A percentile compares a stretch with the other conserved stretches of the same genome.
phyloP scores from a whole-genome alignment of 768 basidiomycete genomes.

The Tricholoma hemisulphureum region DNA sequence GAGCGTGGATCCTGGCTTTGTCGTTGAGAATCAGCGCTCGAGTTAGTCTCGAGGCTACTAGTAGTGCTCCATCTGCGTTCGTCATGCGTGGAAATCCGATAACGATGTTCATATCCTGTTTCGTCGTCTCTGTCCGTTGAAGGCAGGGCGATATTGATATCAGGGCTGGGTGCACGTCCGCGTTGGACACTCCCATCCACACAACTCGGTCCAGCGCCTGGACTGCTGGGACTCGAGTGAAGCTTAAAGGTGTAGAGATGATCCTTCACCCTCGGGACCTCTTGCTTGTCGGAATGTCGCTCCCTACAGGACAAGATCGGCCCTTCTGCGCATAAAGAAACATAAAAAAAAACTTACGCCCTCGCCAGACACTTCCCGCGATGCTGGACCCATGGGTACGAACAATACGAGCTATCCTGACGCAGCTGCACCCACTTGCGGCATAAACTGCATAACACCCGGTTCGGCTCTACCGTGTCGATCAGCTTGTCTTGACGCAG shows the following conservation, averaged over 20 bases:
- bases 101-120: slow-evolving; percentile 29
- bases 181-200: not conserved
- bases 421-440: slow-evolving; percentile 81
- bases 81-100: not conserved
- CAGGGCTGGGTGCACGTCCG: not conserved
- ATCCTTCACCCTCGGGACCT: slow-evolving; percentile 19
- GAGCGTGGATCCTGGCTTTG: slow-evolving; percentile 1
- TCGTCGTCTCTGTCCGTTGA: slow-evolving; percentile 26
- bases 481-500: slow-evolving; percentile 65
- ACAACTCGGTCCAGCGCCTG: not conserved
- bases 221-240: not conserved
- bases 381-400: slow-evolving; percentile 81
- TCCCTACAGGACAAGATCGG: slow-evolving; percentile 37
- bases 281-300: slow-evolving; percentile 54
- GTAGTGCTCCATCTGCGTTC: not conserved
- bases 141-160: slow-evolving; percentile 18
- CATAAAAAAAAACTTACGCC: slow-evolving; percentile 46
- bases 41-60: not conserved
- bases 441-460: slow-evolving; percentile 74
- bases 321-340: not conserved
- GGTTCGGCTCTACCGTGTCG: slow-evolving; percentile 69
- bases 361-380: slow-evolving; percentile 71
- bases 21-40: not conserved
- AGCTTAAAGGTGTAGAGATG: not conserved
- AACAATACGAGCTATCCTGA: slow-evolving; percentile 76